Evolutionary conservation across 495 filamentous ascomycete genomes (phyloP).

Genomic region (Usnea hakonensis): DNA sequence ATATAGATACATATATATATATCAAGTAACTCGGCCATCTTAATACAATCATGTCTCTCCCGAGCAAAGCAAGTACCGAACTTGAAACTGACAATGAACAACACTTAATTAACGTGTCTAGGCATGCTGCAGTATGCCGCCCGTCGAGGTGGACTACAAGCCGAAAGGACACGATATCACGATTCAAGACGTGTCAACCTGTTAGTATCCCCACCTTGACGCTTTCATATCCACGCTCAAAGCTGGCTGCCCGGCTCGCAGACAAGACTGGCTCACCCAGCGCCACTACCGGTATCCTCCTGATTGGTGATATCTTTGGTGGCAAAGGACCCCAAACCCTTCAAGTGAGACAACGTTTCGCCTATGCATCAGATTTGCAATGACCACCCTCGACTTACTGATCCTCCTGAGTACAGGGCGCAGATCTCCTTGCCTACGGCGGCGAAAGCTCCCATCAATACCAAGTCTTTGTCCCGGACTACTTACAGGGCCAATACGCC

Average conservation of each 20-base stretch:
- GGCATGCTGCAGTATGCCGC: constrained; percentile 62
- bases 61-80: neutral
- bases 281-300: constrained; percentile 52
- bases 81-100: neutral
- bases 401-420: constrained; percentile 40
- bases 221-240: neutral
- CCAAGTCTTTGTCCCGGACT: constrained; percentile 63
- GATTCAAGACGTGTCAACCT: constrained; percentile 49
- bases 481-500: constrained; percentile 52
- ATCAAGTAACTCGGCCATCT: no score
- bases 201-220: neutral
- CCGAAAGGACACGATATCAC: constrained; percentile 51
- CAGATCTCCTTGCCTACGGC: constrained; percentile 58
- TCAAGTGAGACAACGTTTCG: neutral
- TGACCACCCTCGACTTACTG: neutral
- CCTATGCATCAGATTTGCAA: neutral
- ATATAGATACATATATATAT: no score
- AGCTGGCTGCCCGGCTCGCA: constrained; percentile 35
- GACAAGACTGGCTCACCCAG: constrained; percentile 54
- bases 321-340: neutral
- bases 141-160: constrained; percentile 43
- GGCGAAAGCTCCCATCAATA: constrained; percentile 47
- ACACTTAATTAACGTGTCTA: constrained; percentile 4
- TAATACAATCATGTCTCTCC: neutral
- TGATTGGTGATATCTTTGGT: constrained; percentile 68